phyloP scores from a whole-genome alignment of 768 basidiomycete genomes.

The Lactifluus hygrophoroides region DNA sequence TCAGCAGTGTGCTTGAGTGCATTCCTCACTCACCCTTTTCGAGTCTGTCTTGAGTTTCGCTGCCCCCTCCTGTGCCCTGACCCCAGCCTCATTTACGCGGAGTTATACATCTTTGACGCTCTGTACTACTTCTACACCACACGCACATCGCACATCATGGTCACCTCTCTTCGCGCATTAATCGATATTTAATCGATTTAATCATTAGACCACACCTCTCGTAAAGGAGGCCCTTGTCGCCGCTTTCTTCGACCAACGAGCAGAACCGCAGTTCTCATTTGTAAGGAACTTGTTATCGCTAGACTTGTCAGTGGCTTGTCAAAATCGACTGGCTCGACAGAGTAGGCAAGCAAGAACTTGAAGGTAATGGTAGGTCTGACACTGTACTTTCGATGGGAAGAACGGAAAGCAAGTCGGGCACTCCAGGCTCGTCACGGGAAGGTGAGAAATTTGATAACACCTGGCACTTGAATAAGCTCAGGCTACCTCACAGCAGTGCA shows the following conservation, averaged over 20 bases:
- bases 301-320: conserved; percentile 41
- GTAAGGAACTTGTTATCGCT: conserved; percentile 31
- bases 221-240: conserved; percentile 31
- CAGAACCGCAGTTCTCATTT: conserved; percentile 30
- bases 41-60: conserved; percentile 8
- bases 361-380: too few species aligned
- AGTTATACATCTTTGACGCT: background rate
- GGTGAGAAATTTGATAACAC: too few species aligned
- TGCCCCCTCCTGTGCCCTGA: background rate
- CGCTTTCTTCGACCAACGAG: conserved; percentile 34
- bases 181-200: background rate
- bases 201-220: conserved; percentile 21
- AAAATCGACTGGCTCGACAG: conserved; percentile 31
- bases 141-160: background rate
- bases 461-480: too few species aligned
- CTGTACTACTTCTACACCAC: too few species aligned
- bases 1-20: conserved; percentile 93
- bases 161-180: background rate
- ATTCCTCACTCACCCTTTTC: conserved; percentile 31
- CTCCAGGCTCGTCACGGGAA: too few species aligned
- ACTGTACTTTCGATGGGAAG: too few species aligned
- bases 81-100: background rate
- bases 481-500: too few species aligned
- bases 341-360: too few species aligned
- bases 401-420: too few species aligned